phyloP scores from a whole-genome alignment of 1,284 basidiomycete genomes.

The Ceratobasidium theobromae region DNA sequence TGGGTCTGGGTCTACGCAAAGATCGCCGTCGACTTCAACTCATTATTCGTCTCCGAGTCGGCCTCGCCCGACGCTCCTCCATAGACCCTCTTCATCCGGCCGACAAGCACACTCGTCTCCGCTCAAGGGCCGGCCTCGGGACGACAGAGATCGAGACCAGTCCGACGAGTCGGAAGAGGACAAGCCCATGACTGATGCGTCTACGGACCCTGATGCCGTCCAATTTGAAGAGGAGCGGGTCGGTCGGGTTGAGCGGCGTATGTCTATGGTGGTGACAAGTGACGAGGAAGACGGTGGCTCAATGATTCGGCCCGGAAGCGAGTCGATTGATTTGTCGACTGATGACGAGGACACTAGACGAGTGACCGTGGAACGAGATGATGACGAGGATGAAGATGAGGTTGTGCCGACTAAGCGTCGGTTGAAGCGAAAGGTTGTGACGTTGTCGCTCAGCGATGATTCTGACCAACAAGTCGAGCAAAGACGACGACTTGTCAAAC shows the following conservation, averaged over 20 bases:
- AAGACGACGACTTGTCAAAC: neutral
- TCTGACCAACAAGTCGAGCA: neutral
- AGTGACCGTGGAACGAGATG: neutral
- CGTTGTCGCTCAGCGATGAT: neutral
- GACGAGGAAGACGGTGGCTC: neutral
- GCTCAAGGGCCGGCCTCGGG: too few relatives aligned
- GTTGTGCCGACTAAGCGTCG: neutral
- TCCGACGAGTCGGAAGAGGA: neutral
- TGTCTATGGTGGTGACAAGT: neutral
- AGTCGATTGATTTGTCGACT: too few relatives aligned
- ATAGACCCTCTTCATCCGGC: neutral
- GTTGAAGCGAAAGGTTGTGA: conserved; percentile 10
- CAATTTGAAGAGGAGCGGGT: neutral
- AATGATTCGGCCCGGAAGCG: too few relatives aligned
- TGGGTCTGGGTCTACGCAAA: neutral
- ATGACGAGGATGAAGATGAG: neutral
- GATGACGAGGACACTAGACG: too few relatives aligned
- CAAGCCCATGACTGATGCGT: neutral
- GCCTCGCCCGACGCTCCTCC: too few relatives aligned
- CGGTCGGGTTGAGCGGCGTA: neutral
- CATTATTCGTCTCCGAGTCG: too few relatives aligned
- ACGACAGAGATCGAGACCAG: too few relatives aligned
- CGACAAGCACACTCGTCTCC: neutral
- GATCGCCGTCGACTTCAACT: too few relatives aligned
- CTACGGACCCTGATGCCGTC: neutral